phyloP scores from a whole-genome alignment of 2,329 filamentous ascomycete genomes.

The Colletotrichum eleusines region DNA sequence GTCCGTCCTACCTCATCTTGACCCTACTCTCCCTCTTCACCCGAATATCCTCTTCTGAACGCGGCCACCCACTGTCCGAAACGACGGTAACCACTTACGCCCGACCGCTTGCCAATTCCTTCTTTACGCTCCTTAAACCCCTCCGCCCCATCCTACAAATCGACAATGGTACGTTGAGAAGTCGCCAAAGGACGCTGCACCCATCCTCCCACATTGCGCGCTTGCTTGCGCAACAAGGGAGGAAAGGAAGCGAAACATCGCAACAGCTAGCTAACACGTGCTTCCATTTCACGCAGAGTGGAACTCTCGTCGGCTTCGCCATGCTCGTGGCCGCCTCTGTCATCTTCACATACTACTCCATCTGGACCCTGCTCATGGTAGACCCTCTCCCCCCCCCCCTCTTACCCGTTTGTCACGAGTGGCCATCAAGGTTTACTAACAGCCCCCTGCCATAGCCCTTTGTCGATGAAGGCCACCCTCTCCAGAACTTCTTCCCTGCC shows the following conservation, averaged over 20 bases:
- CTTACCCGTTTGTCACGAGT: slow-evolving; percentile 3
- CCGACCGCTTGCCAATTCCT: neutral
- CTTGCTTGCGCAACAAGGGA: slow-evolving; percentile 28
- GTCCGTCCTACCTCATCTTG: neutral
- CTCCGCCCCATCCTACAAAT: neutral
- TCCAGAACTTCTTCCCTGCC: slow-evolving; percentile 95
- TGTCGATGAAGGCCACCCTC: slow-evolving; percentile 92
- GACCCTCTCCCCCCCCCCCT: slow-evolving; percentile 43
- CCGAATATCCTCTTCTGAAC: slow-evolving; percentile 12
- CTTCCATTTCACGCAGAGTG: slow-evolving; percentile 73
- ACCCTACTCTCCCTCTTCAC: slow-evolving; percentile 8
- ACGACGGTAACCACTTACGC: neutral
- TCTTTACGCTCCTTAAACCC: slow-evolving; percentile 34
- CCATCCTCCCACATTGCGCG: slow-evolving; percentile 15
- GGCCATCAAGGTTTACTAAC: slow-evolving; percentile 33
- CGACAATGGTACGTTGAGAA: slow-evolving; percentile 49
- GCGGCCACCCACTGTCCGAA: neutral
- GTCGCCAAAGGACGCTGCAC: neutral
- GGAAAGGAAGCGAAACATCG: neutral
- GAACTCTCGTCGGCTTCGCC: slow-evolving; percentile 80
- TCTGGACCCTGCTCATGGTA: slow-evolving; percentile 99
- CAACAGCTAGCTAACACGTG: slow-evolving; percentile 20
- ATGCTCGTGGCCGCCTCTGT: slow-evolving; percentile 75
- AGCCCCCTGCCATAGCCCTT: slow-evolving; percentile 76
- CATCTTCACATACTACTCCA: slow-evolving; percentile 87